Base-by-base conservation (phyloP, 805 yeast genomes). In the Barnettozyma vustinii region DNA sequence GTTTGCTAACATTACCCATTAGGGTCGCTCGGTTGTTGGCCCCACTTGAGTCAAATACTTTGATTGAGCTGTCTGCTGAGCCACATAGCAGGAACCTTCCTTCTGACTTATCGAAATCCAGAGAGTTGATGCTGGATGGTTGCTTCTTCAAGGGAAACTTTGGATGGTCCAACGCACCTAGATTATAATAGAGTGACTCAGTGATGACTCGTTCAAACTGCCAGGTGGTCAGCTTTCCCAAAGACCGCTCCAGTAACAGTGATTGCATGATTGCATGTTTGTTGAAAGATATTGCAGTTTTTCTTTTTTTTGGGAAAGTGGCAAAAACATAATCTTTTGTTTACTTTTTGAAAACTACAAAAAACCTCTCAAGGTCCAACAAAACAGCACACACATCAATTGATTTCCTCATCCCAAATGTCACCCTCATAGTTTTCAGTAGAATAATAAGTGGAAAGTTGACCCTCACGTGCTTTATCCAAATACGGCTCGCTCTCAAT, bases 51-150 rank as follows among this genome's bases (percentile, higher is more conserved):
- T 83, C 86, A 90, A 92, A 87, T 25, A 87, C 52, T 48, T 78
- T 79, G 13, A 87, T 70, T 3, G 81, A 71, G 1, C 87, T 78
- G 59, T 87, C 92, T 1, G 87, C 87, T 18, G 86, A 80, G 1
- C 91, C 96, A 26, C 89, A 80, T 6, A 87, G 63, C 54, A 87
- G 55, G 52, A 64, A 82, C 49, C 76, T 67, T 42, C 68, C 60
- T 5, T 71, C 71, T 2, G 61, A 57, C 8, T 58, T 55, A 48
- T 87, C 94, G 16, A 85, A 56, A 1, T 82, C 75, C 5, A 87
- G 63, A 3, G 83, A 66, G 55, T 84, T 85, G 21, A 87, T 78
- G 1, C 87, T 50, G 0, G 55, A 21, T 5, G 44, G 30, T 13
- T 44, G 46, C 39, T 49, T 54, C 46, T 49, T 55, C 6, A 46